These are phyloP conservation scores for Heracleum sosnowskyi DNA, from an alignment of 129 eudicot genomes.

Conservation along the genomic window DNA sequence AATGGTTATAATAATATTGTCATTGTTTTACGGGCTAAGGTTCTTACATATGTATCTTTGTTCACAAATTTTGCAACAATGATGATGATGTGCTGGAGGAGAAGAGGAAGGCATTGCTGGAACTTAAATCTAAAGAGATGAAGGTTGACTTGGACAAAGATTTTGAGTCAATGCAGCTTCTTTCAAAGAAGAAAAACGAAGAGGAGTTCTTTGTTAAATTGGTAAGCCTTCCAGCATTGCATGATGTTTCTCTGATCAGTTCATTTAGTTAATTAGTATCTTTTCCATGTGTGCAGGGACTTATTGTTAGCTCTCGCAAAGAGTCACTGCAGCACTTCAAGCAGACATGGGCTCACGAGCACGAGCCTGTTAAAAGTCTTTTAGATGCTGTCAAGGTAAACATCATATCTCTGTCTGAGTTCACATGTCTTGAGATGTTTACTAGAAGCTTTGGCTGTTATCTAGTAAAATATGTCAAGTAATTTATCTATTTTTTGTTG, in stretches of 20 bases:
- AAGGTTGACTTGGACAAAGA: constrained; percentile 65
- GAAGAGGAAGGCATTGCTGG: constrained; percentile 66
- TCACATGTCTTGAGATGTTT: too few species aligned
- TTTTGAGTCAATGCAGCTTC: constrained; percentile 64
- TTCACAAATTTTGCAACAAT: too few species aligned
- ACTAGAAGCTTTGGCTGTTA: background rate
- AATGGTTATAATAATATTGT: too few species aligned
- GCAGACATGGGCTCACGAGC: constrained; percentile 87
- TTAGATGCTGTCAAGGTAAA: constrained; percentile 74
- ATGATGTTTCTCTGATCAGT: background rate
- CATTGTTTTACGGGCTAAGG: too few species aligned
- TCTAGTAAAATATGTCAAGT: background rate
- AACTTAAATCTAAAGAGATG: constrained; percentile 56
- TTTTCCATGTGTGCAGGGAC: constrained; percentile 42
- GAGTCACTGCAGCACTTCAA: constrained; percentile 86
- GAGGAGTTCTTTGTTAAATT: constrained; percentile 72
- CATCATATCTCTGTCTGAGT: background rate
- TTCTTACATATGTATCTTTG: too few species aligned
- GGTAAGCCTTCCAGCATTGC: constrained; percentile 24
- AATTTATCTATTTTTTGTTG: background rate
- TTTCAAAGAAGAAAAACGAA: constrained; percentile 69
- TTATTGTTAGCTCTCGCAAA: constrained; percentile 65
- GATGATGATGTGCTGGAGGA: constrained; percentile 88
- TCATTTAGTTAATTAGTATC: background rate
- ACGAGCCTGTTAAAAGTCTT: constrained; percentile 56